Evolutionary conservation across 306 rosid species (phyloP).

Genomic region (Citrullus amarus): DNA sequence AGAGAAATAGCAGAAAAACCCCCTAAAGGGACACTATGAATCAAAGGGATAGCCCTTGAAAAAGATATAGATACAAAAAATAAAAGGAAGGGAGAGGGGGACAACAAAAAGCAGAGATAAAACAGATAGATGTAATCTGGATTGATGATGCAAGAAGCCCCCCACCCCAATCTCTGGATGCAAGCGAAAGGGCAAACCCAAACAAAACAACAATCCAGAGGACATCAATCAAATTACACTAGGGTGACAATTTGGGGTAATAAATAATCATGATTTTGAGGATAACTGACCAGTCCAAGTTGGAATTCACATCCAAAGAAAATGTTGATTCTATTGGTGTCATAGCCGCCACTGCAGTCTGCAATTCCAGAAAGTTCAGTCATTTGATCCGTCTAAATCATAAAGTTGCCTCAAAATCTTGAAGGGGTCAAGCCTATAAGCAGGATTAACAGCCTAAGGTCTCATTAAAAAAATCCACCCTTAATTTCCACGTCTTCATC

Average conservation of each 20-base stretch:
- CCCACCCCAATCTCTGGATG: too few species aligned
- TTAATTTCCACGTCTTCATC: neutral
- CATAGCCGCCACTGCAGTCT: constrained; percentile 66
- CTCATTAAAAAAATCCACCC: neutral
- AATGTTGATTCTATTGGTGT: constrained; percentile 53
- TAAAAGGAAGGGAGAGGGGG: too few species aligned
- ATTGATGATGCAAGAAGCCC: too few species aligned
- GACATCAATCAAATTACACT: neutral
- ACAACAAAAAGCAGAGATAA: too few species aligned
- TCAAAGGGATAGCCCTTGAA: too few species aligned
- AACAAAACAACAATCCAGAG: neutral
- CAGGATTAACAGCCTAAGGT: neutral
- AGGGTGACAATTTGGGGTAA: too few species aligned
- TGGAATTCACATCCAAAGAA: constrained; percentile 43
- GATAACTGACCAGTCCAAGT: constrained; percentile 34
- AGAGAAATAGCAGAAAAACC: too few species aligned
- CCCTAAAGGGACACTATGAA: too few species aligned
- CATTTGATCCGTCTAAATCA: neutral
- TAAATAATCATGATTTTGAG: neutral
- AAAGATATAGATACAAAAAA: too few species aligned
- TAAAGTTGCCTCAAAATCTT: neutral
- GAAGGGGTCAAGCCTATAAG: neutral
- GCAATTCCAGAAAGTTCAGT: neutral
- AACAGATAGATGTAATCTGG: too few species aligned
- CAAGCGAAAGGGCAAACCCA: too few species aligned